Evolutionary conservation across 345 rosid species (phyloP).

Genomic region (Populus deltoides): DNA sequence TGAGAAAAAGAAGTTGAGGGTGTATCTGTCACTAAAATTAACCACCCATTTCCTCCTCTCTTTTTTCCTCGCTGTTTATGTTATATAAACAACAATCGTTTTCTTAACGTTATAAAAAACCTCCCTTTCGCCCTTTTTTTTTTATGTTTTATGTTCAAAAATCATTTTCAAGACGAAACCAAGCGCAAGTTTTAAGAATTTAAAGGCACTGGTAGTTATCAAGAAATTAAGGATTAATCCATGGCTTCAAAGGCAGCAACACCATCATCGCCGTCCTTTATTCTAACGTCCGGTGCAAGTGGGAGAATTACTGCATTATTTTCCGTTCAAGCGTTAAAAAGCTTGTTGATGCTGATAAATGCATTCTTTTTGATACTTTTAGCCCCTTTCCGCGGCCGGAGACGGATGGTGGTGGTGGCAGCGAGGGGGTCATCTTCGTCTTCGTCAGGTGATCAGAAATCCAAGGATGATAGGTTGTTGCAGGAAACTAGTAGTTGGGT

Average conservation of each 20-base stretch:
- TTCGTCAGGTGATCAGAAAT: constrained; percentile 21
- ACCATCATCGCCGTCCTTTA: constrained; percentile 40
- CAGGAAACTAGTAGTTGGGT: constrained; percentile 4
- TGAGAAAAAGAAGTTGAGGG: neutral
- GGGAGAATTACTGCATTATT: constrained; percentile 68
- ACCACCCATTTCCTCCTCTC: neutral
- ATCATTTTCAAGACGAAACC: neutral
- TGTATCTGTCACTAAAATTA: neutral
- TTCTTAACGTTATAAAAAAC: neutral
- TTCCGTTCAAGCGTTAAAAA: constrained; percentile 46
- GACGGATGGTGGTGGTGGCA: constrained; percentile 12
- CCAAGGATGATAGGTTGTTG: constrained; percentile 42
- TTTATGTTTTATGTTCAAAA: neutral
- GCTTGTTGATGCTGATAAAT: constrained; percentile 36
- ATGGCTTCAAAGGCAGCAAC: constrained; percentile 30
- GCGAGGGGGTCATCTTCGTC: neutral
- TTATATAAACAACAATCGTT: neutral
- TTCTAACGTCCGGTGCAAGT: constrained; percentile 84
- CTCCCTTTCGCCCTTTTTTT: neutral
- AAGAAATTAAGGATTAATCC: neutral
- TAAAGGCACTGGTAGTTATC: neutral
- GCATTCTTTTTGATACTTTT: constrained; percentile 52
- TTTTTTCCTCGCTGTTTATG: neutral
- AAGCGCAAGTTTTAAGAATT: neutral
- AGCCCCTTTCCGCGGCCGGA: constrained; percentile 51